Evolutionary conservation across 257 asterid species (phyloP).

Genomic region (Asclepias syriaca): DNA sequence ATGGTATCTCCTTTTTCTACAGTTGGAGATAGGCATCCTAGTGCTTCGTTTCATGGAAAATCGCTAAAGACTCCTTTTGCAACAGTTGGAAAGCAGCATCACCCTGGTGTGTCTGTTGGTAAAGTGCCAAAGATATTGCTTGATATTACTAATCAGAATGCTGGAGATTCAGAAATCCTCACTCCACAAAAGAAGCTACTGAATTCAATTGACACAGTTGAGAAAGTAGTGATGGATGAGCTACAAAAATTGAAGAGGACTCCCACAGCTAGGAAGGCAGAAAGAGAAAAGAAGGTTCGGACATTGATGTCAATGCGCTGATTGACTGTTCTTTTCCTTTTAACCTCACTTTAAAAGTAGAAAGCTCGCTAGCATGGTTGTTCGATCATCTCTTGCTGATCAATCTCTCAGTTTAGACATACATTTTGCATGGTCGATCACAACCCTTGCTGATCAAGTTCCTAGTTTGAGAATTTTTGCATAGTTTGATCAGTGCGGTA

Average conservation of each 20-base stretch:
- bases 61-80: conserved; percentile 49
- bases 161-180: conserved; percentile 33
- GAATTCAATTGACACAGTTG: conserved; percentile 62
- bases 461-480: conserved; percentile 8
- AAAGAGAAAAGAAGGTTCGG: conserved; percentile 53
- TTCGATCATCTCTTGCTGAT: conserved; percentile 52
- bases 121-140: conserved; percentile 70
- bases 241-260: conserved; percentile 55
- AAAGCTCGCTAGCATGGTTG: conserved; percentile 14
- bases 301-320: conserved; percentile 76
- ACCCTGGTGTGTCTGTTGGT: conserved; percentile 33
- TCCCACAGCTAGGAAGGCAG: conserved; percentile 59
- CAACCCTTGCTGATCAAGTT: conserved; percentile 36
- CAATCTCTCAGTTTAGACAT: conserved; percentile 15
- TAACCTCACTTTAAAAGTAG: conserved; percentile 34
- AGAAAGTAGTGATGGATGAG: conserved; percentile 68
- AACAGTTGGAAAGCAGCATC: conserved; percentile 19
- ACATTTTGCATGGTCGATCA: conserved; percentile 16
- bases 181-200: conserved; percentile 70
- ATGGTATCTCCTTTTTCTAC: conserved; percentile 42
- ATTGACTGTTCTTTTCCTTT: conserved; percentile 8
- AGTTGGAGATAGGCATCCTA: conserved; percentile 18
- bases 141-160: conserved; percentile 43
- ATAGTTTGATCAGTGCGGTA: conserved; percentile 26
- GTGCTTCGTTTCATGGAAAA: conserved; percentile 37